Conservation (phyloP, 2,329 filamentous ascomycete species). For the Chaetomiaceae sp. region DNA sequence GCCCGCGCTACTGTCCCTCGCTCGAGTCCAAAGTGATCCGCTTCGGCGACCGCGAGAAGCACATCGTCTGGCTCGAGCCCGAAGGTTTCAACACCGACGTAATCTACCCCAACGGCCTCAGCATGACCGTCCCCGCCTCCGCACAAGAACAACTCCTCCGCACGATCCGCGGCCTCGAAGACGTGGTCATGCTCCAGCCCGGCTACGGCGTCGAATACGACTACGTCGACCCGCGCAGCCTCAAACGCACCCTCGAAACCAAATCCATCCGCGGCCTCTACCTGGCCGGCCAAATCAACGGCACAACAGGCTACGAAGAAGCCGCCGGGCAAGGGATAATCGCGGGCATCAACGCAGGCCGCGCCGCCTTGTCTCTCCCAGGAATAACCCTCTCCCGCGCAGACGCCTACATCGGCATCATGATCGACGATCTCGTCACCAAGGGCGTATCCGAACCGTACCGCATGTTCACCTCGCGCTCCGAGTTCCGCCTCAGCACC, state of each 20-base stretch:
- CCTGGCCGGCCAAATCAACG: slow-evolving; percentile 95
- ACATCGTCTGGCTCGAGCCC: slow-evolving; percentile 95
- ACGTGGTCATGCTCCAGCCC: slow-evolving; percentile 86
- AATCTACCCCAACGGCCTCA: slow-evolving; percentile 94
- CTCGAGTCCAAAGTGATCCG: slow-evolving; percentile 90
- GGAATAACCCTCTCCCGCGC: slow-evolving; percentile 69
- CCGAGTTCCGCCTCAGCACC: slow-evolving; percentile 89
- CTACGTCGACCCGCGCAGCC: slow-evolving; percentile 88
- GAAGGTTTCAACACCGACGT: slow-evolving; percentile 88
- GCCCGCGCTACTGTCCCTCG: slow-evolving; percentile 91
- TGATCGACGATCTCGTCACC: slow-evolving; percentile 96
- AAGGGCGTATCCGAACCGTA: slow-evolving; percentile 97
- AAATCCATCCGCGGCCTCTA: slow-evolving; percentile 86
- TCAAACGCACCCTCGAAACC: slow-evolving; percentile 87
- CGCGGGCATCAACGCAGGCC: slow-evolving; percentile 88
- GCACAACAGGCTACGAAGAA: slow-evolving; percentile 97
- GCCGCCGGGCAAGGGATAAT: slow-evolving; percentile 90
- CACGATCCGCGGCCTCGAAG: slow-evolving; percentile 82
- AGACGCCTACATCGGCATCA: slow-evolving; percentile 95
- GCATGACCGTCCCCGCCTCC: slow-evolving; percentile 90
- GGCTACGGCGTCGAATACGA: slow-evolving; percentile 98
- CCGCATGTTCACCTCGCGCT: slow-evolving; percentile 95
- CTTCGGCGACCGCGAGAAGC: slow-evolving; percentile 73
- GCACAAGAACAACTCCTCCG: slow-evolving; percentile 81
- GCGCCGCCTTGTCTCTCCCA: slow-evolving; percentile 63